These are phyloP conservation scores for Dactylonectria estremocensis DNA, from an alignment of 2,329 filamentous ascomycete species.

Conservation along the genomic window DNA sequence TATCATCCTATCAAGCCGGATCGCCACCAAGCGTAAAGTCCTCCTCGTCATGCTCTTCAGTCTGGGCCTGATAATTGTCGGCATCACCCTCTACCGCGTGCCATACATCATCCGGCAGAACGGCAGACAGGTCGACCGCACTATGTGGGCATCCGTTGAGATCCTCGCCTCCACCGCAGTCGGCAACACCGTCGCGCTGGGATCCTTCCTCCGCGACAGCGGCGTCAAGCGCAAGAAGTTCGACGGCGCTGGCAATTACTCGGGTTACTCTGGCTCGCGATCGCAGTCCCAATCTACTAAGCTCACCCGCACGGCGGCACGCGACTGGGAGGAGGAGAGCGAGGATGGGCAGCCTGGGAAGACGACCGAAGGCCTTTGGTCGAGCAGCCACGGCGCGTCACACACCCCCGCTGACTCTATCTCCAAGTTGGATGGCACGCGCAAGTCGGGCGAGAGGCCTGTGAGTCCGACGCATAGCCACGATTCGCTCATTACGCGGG, in stretches of 20 bases:
- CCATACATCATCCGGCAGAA: constrained; percentile 77
- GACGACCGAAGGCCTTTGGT: constrained; percentile 48
- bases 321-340: constrained; percentile 46
- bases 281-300: constrained; percentile 42
- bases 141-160: constrained; percentile 88
- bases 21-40: constrained; percentile 81
- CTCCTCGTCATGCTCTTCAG: constrained; percentile 85
- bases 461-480: constrained; percentile 49
- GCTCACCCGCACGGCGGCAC: constrained; percentile 38
- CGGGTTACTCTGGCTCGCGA: constrained; percentile 46
- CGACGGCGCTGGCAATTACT: constrained; percentile 66
- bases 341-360: constrained; percentile 33
- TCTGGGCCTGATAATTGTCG: constrained; percentile 81
- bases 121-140: constrained; percentile 86
- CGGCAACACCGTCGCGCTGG: constrained; percentile 88
- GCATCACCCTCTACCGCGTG: constrained; percentile 82
- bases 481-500: constrained; percentile 46
- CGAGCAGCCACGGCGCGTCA: constrained; percentile 33
- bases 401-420: constrained; percentile 40
- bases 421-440: constrained; percentile 36
- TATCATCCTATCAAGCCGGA: constrained; percentile 84
- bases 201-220: constrained; percentile 89
- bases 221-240: constrained; percentile 90
- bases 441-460: constrained; percentile 36
- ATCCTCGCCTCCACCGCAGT: constrained; percentile 88